These are phyloP conservation scores for Hymenoscyphus albidus DNA, from an alignment of 2,329 filamentous ascomycete genomes.

Conservation along the genomic window DNA sequence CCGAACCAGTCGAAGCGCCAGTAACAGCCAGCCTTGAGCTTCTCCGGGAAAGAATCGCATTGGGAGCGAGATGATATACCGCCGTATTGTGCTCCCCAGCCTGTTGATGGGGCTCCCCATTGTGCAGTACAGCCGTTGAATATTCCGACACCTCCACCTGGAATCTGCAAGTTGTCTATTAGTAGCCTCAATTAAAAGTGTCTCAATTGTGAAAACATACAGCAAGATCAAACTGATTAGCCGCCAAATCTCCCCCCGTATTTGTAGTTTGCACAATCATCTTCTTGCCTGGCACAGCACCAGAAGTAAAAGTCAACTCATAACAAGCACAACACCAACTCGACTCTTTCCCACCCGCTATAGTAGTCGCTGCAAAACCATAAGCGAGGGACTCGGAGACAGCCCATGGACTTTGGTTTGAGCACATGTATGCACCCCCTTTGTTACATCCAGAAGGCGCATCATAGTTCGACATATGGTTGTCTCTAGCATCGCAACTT, in stretches of 20 bases:
- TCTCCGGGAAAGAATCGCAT: constrained; percentile 43
- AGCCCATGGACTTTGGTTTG: constrained; percentile 59
- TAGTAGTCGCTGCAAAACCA: constrained; percentile 60
- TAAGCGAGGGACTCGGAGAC: constrained; percentile 51
- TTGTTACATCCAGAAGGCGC: constrained; percentile 50
- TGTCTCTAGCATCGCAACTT: constrained; percentile 43
- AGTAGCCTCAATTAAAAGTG: constrained; percentile 33
- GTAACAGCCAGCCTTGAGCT: constrained; percentile 44
- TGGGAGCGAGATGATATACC: constrained; percentile 42
- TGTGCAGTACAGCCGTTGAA: constrained; percentile 51
- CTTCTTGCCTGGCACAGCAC: constrained; percentile 53
- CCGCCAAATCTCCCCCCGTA: constrained; percentile 53
- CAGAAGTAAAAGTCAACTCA: constrained; percentile 45
- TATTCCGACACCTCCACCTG: constrained; percentile 54
- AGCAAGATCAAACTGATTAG: constrained; percentile 56
- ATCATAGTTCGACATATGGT: constrained; percentile 47
- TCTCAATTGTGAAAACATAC: constrained; percentile 19
- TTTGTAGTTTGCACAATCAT: constrained; percentile 64
- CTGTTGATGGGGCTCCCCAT: constrained; percentile 42
- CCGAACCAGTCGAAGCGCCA: constrained; percentile 54
- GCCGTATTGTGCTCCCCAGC: constrained; percentile 48
- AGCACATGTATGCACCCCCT: constrained; percentile 49
- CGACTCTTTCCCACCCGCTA: constrained; percentile 52
- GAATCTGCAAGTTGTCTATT: constrained; percentile 46
- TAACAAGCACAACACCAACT: constrained; percentile 67